Evolutionary conservation across 2,329 filamentous ascomycete species (phyloP).

Genomic region (Colletotrichum sp.): DNA sequence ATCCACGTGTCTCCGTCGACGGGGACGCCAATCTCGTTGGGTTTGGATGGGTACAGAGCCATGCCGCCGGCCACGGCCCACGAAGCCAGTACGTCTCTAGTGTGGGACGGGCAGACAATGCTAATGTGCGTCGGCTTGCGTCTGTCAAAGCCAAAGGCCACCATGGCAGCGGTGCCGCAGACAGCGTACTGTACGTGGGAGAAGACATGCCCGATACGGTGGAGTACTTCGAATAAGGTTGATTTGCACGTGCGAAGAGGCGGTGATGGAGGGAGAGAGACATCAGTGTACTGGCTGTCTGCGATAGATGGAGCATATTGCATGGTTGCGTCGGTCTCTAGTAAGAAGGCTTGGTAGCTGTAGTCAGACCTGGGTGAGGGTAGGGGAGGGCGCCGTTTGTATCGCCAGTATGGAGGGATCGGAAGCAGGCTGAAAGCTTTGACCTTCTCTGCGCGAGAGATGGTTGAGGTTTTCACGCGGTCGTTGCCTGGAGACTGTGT

Average conservation of each 20-base stretch:
- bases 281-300: neutral
- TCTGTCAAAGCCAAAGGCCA: constrained; percentile 43
- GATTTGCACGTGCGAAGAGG: constrained; percentile 25
- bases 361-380: neutral
- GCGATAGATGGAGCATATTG: neutral
- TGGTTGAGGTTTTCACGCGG: neutral
- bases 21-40: constrained; percentile 48
- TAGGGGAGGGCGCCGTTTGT: neutral
- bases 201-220: constrained; percentile 40
- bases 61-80: constrained; percentile 45
- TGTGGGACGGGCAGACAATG: constrained; percentile 43
- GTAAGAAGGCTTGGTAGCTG: neutral
- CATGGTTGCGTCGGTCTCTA: neutral
- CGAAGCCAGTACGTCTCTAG: constrained; percentile 37
- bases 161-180: constrained; percentile 48
- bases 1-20: constrained; percentile 35
- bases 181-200: constrained; percentile 51
- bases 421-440: neutral
- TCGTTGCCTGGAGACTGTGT: neutral
- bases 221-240: constrained; percentile 42
- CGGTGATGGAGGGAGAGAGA: neutral
- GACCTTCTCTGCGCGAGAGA: neutral
- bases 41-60: constrained; percentile 28
- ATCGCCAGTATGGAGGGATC: neutral
- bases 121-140: constrained; percentile 36